phyloP scores from a whole-genome alignment of 2,329 filamentous ascomycete species.

The Scedosporium dehoogii region DNA sequence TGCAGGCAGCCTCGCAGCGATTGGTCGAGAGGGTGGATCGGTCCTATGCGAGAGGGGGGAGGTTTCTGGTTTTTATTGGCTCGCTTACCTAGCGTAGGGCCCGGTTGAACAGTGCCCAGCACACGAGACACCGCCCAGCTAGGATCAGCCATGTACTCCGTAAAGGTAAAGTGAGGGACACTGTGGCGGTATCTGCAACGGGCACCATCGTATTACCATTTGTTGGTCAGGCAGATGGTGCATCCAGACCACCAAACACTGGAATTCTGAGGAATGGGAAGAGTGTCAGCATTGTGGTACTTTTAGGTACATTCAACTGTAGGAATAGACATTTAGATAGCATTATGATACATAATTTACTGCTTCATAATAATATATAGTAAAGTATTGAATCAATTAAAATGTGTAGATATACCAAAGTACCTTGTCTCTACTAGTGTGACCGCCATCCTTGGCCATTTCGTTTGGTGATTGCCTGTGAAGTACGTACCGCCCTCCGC shows the following conservation, averaged over 20 bases:
- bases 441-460: background rate
- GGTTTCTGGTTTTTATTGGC: background rate
- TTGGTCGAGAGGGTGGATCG: background rate
- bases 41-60: slow-evolving; percentile 1
- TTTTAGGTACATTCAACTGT: background rate
- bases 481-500: background rate
- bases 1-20: background rate
- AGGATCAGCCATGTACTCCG: background rate
- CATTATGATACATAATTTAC: background rate
- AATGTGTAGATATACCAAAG: background rate
- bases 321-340: background rate
- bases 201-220: background rate
- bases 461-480: background rate
- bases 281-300: background rate
- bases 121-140: background rate
- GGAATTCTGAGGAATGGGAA: background rate
- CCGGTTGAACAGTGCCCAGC: background rate
- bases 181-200: background rate
- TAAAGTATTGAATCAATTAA: background rate
- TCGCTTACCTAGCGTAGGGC: slow-evolving; percentile 1
- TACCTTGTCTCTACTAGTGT: background rate
- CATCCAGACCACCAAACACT: background rate
- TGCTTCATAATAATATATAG: background rate
- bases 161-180: background rate
- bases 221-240: background rate